phyloP scores from a whole-genome alignment of 345 rosid genomes.

The Dipteronia dyeriana region DNA sequence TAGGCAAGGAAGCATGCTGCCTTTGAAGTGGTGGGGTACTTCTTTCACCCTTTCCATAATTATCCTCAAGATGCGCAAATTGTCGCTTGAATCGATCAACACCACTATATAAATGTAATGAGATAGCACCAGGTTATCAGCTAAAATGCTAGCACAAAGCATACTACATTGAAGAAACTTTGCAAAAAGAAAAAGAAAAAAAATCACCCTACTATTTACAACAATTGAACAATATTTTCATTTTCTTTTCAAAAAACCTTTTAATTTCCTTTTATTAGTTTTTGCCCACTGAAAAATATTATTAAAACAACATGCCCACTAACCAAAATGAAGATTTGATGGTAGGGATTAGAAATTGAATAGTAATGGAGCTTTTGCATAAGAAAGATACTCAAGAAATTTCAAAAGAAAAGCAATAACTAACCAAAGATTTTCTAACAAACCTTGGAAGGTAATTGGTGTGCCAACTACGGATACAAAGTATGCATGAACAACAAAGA shows the following conservation, averaged over 20 bases:
- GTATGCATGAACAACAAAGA: background rate
- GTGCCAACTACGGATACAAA: background rate
- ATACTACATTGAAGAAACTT: background rate
- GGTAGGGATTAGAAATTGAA: background rate
- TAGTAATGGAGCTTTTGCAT: background rate
- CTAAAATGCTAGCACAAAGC: slow-evolving; percentile 7
- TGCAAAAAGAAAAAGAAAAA: background rate
- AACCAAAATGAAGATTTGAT: background rate
- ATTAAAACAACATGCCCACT: background rate
- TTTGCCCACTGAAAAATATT: background rate
- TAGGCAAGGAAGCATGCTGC: slow-evolving; percentile 94
- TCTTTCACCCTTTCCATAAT: slow-evolving; percentile 78
- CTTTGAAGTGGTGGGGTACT: slow-evolving; percentile 82
- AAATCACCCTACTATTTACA: background rate
- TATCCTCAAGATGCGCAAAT: slow-evolving; percentile 97
- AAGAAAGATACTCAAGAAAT: background rate
- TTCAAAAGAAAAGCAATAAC: background rate
- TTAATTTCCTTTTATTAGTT: background rate
- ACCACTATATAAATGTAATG: slow-evolving; percentile 55
- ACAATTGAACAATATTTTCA: background rate
- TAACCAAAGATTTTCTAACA: background rate
- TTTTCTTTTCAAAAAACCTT: background rate
- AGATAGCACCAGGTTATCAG: background rate
- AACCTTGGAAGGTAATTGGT: background rate
- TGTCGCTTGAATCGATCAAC: slow-evolving; percentile 98